phyloP scores from a whole-genome alignment of 257 asterid genomes.

The Solanum paucissectum region DNA sequence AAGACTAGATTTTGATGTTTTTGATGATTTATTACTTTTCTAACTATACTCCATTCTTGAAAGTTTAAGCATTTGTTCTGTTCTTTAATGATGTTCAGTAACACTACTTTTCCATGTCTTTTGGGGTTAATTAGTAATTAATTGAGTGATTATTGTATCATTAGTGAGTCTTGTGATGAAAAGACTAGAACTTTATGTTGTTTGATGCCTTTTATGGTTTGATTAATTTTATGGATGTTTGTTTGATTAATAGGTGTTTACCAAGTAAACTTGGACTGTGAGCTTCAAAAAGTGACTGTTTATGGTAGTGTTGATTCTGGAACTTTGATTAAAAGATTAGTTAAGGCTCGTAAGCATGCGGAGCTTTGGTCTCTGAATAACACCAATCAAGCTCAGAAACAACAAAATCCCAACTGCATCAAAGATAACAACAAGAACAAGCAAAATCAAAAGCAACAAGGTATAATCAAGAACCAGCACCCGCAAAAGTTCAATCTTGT shows the following conservation, averaged over 20 bases:
- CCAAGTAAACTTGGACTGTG: slow-evolving; percentile 50
- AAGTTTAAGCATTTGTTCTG: neutral
- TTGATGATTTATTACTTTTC: neutral
- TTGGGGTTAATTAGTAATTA: no score
- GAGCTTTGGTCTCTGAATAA: slow-evolving; percentile 49
- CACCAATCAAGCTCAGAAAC: slow-evolving; percentile 34
- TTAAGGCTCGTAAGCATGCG: slow-evolving; percentile 58
- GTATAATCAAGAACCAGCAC: slow-evolving; percentile 24
- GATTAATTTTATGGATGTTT: no score
- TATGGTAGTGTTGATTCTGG: slow-evolving; percentile 47
- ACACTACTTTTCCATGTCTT: neutral
- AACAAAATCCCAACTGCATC: slow-evolving; percentile 20
- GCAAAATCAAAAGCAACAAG: slow-evolving; percentile 31
- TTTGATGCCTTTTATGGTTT: neutral
- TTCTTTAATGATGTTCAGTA: neutral
- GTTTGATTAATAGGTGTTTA: slow-evolving; percentile 42
- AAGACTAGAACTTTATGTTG: no score
- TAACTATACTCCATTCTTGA: neutral
- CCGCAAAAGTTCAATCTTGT: slow-evolving; percentile 22
- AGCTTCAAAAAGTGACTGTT: slow-evolving; percentile 54
- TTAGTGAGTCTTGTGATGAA: neutral
- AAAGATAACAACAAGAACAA: slow-evolving; percentile 23
- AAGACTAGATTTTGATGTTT: neutral
- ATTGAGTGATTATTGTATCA: neutral
- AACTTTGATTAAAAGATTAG: slow-evolving; percentile 41